Conservation (phyloP, 768 basidiomycete species). For the Gelatoporia subvermispora region DNA sequence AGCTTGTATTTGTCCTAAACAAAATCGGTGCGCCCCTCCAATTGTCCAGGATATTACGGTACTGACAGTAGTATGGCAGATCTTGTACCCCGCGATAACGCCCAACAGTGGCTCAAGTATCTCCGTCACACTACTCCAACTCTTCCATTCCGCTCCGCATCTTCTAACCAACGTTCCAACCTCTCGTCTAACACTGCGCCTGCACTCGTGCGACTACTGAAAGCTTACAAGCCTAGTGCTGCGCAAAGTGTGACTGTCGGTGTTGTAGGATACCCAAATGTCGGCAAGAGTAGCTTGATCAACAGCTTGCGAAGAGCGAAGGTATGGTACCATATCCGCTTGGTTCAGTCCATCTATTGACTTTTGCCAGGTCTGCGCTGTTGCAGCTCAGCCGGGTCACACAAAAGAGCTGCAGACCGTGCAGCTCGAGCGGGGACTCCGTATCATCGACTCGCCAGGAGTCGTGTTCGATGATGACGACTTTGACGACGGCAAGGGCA, state of each 20-base stretch:
- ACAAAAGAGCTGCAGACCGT: constrained; percentile 90
- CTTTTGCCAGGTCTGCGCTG: constrained; percentile 68
- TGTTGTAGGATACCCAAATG: constrained; percentile 95
- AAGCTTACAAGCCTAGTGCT: constrained; percentile 68
- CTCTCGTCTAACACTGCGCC: constrained; percentile 77
- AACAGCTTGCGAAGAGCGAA: constrained; percentile 87
- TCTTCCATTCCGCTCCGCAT: constrained; percentile 81
- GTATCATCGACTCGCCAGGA: constrained; percentile 93
- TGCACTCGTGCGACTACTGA: constrained; percentile 73
- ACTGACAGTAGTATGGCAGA: constrained; percentile 41
- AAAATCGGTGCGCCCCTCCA: constrained; percentile 72
- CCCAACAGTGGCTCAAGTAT: constrained; percentile 85
- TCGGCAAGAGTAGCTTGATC: constrained; percentile 93
- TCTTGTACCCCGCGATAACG: constrained; percentile 83
- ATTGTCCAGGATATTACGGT: neutral
- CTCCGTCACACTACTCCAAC: constrained; percentile 92
- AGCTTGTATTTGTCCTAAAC: constrained; percentile 90
- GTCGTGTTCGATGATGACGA: constrained; percentile 92
- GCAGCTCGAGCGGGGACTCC: constrained; percentile 87
- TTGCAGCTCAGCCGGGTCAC: constrained; percentile 92
- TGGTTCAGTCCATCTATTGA: neutral
- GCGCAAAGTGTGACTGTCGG: constrained; percentile 77
- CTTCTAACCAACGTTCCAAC: constrained; percentile 74
- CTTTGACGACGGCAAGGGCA: constrained; percentile 41
- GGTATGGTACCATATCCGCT: constrained; percentile 29